phyloP scores from a whole-genome alignment of 306 rosid species.

The Lathyrus sativus region DNA sequence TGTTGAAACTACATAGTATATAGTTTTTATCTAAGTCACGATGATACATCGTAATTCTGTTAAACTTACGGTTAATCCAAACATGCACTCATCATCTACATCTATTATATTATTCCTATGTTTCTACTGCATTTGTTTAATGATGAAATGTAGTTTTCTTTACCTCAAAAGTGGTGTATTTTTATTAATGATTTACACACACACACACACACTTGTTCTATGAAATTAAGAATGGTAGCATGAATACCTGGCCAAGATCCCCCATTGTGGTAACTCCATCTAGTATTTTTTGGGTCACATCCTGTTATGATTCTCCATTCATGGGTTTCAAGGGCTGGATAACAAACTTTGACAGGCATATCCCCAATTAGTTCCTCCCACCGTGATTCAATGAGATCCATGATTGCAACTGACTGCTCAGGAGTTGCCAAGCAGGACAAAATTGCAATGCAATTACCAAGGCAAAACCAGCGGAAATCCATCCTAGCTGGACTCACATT shows the following conservation, averaged over 20 bases:
- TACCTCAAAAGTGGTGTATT: not conserved
- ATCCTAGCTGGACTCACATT: slow-evolving; percentile 91
- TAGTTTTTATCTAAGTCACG: not conserved
- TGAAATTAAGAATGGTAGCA: slow-evolving; percentile 22
- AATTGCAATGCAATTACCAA: slow-evolving; percentile 87
- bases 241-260: slow-evolving; percentile 90
- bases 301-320: slow-evolving; percentile 80
- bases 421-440: slow-evolving; percentile 87
- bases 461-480: slow-evolving; percentile 92
- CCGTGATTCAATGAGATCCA: slow-evolving; percentile 90
- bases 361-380: slow-evolving; percentile 84
- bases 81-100: not conserved
- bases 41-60: not conserved
- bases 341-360: slow-evolving; percentile 88
- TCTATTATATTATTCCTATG: slow-evolving; percentile 1
- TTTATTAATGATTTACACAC: not conserved
- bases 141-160: not conserved
- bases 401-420: slow-evolving; percentile 80
- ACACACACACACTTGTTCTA: not conserved
- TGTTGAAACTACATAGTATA: not conserved
- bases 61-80: not conserved
- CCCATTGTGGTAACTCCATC: slow-evolving; percentile 95
- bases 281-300: slow-evolving; percentile 81
- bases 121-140: slow-evolving; percentile 5
- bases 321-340: slow-evolving; percentile 79